Conservation (phyloP, 805 yeast species). For the Candida silvatica region DNA sequence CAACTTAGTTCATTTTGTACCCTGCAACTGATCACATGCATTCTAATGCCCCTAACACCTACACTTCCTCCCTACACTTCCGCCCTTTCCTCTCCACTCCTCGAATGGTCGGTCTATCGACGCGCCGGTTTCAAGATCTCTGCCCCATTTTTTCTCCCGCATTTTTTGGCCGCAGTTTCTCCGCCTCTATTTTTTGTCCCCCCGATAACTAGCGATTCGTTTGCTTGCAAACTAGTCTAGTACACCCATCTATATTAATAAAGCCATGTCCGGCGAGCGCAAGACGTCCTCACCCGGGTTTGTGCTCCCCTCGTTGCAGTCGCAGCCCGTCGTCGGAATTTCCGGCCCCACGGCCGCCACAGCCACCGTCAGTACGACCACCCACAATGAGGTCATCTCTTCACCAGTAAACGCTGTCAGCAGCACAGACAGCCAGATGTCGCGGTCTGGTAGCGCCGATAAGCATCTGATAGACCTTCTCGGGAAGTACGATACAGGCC, state of each 20-base stretch:
- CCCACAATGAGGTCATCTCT: no score
- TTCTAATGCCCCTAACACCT: no score
- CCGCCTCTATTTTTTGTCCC: not conserved
- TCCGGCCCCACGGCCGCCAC: constrained; percentile 1
- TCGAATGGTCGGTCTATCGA: not conserved
- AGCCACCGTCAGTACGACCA: no score
- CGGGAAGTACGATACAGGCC: no score
- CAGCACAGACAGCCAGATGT: no score
- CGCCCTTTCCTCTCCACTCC: no score
- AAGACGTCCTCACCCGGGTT: constrained; percentile 7
- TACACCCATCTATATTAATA: no score
- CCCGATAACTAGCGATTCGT: not conserved
- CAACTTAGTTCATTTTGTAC: not conserved
- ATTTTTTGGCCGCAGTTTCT: not conserved
- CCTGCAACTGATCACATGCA: not conserved
- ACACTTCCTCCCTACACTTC: no score
- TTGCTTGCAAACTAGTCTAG: not conserved
- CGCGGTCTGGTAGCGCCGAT: no score
- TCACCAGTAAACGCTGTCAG: no score
- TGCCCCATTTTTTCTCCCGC: not conserved
- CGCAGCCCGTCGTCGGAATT: constrained; percentile 13
- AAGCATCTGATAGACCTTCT: no score
- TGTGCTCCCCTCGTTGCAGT: constrained; percentile 14
- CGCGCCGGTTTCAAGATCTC: not conserved
- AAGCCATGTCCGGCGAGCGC: not conserved